phyloP scores from a whole-genome alignment of 805 yeast genomes.

The Candida taoyuanica region DNA sequence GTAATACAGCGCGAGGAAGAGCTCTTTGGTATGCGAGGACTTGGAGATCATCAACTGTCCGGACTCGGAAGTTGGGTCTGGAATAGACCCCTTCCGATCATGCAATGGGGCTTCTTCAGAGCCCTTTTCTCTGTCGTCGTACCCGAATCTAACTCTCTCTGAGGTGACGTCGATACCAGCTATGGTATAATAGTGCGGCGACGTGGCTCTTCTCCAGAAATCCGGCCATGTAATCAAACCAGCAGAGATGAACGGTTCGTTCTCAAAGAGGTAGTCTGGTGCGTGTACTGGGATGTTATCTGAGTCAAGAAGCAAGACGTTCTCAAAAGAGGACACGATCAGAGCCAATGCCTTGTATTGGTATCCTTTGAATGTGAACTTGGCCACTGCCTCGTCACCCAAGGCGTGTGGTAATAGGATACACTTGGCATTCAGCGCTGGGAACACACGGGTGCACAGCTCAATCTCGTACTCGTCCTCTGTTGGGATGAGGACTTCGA shows the following conservation, averaged over 20 bases:
- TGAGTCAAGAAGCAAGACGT: conserved; percentile 66
- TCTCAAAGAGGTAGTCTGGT: conserved; percentile 54
- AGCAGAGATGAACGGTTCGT: conserved; percentile 48
- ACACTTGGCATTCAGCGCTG: conserved; percentile 60
- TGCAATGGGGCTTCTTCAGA: conserved; percentile 43
- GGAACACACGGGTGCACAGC: conserved; percentile 57
- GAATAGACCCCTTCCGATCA: conserved; percentile 56
- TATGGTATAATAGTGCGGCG: conserved; percentile 66
- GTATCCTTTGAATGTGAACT: conserved; percentile 53
- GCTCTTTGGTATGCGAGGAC: conserved; percentile 46
- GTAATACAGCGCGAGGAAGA: conserved; percentile 53
- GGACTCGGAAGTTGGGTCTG: conserved; percentile 59
- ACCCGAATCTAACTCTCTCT: conserved; percentile 36
- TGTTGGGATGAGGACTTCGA: conserved; percentile 67
- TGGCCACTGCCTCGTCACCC: conserved; percentile 47
- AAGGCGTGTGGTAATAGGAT: conserved; percentile 56
- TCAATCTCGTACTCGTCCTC: conserved; percentile 64
- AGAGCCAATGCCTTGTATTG: conserved; percentile 67
- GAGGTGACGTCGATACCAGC: conserved; percentile 49
- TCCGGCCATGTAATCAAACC: conserved; percentile 76
- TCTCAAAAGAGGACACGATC: conserved; percentile 68
- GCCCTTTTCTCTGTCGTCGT: conserved; percentile 33
- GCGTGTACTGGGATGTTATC: conserved; percentile 67
- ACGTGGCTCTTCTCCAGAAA: conserved; percentile 80
- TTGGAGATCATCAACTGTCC: conserved; percentile 61